phyloP scores from a whole-genome alignment of 2,329 filamentous ascomycete species.

The Aspergillus sp. region DNA sequence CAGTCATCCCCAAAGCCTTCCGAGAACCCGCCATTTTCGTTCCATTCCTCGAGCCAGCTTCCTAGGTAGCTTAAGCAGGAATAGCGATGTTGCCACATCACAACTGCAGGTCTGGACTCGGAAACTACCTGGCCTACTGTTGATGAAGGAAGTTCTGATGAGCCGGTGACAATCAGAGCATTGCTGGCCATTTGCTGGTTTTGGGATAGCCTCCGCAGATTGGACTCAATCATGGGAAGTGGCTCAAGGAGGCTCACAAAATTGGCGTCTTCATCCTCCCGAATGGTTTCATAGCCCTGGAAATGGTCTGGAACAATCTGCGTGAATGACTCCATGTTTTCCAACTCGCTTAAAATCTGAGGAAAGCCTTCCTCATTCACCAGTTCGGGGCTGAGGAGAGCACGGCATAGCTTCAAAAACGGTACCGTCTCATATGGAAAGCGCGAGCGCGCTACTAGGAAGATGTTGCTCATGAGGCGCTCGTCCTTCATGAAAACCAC shows the following conservation, averaged over 20 bases:
- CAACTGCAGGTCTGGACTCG: conserved; percentile 72
- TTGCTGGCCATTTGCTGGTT: conserved; percentile 24
- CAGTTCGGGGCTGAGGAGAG: conserved; percentile 53
- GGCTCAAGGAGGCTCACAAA: conserved; percentile 64
- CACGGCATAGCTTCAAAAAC: conserved; percentile 70
- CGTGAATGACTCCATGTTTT: conserved; percentile 71
- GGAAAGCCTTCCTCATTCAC: conserved; percentile 50
- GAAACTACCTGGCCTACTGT: conserved; percentile 65
- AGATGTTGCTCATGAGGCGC: conserved; percentile 56
- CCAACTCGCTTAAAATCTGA: conserved; percentile 63
- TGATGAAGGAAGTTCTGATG: conserved; percentile 38
- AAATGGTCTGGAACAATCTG: conserved; percentile 73
- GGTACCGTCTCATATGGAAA: conserved; percentile 85
- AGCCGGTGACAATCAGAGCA: conserved; percentile 35
- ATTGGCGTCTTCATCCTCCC: conserved; percentile 84
- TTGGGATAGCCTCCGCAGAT: conserved; percentile 23
- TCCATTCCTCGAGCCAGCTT: conserved; percentile 57
- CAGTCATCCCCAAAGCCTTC: conserved; percentile 59
- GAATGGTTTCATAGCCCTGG: conserved; percentile 70
- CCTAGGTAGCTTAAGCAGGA: conserved; percentile 79
- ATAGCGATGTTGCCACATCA: conserved; percentile 72
- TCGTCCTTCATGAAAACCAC: conserved; percentile 58
- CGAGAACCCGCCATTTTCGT: conserved; percentile 50
- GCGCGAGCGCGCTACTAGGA: conserved; percentile 69
- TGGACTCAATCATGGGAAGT: conserved; percentile 51